Evolutionary conservation across 2,329 filamentous ascomycete species (phyloP).

Genomic region (Fusarium pseudocircinatum): DNA sequence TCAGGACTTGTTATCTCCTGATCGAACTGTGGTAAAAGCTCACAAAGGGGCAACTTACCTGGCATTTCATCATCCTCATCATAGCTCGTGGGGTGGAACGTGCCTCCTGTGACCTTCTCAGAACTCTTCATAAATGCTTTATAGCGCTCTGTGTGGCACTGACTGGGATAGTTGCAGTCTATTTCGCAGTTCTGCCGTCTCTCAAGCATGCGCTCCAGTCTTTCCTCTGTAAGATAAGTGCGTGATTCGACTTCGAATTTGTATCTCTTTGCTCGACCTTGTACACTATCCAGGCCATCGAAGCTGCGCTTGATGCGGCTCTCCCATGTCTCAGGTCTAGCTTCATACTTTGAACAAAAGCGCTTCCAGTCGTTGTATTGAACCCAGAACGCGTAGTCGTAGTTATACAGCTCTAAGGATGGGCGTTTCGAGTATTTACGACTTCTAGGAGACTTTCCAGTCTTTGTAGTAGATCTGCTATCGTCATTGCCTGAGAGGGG

Average conservation of each 20-base stretch:
- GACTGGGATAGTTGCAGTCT: slow-evolving; percentile 40
- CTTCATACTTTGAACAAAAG: not conserved
- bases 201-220: slow-evolving; percentile 5
- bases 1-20: not conserved
- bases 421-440: not conserved
- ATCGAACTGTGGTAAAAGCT: slow-evolving; percentile 13
- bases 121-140: not conserved
- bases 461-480: not conserved
- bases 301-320: not conserved
- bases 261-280: not conserved
- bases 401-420: not conserved
- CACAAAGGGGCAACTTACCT: slow-evolving; percentile 8
- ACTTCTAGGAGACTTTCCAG: not conserved
- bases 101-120: not conserved
- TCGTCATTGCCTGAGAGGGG: not conserved
- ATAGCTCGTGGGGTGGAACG: not conserved
- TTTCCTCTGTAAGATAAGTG: not conserved
- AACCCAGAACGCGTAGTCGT: slow-evolving; percentile 49
- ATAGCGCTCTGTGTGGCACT: slow-evolving; percentile 29
- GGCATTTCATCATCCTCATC: not conserved
- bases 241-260: not conserved
- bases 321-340: slow-evolving; percentile 8
- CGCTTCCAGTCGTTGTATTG: slow-evolving; percentile 45
- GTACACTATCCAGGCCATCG: not conserved
- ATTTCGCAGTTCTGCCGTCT: slow-evolving; percentile 28